These are phyloP conservation scores for Vigna nakashimae DNA, from an alignment of 306 rosid genomes.

Conservation along the genomic window DNA sequence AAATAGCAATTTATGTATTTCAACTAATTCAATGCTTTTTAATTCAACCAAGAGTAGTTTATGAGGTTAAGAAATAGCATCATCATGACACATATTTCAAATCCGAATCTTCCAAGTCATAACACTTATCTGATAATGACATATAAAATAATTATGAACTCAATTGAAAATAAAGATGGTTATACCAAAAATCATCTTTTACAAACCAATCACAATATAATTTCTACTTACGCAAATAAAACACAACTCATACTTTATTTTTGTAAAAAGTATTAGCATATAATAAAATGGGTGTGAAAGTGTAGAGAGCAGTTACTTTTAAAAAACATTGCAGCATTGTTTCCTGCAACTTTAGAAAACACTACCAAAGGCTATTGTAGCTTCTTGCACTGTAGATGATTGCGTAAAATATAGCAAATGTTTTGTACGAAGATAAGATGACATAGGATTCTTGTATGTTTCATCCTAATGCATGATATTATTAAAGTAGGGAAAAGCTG, in stretches of 20 bases:
- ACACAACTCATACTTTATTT: not conserved
- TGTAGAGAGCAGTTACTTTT: not conserved
- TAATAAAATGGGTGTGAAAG: not conserved
- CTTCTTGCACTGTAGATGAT: not conserved
- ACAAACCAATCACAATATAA: not conserved
- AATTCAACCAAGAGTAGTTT: not conserved
- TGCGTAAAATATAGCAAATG: not conserved
- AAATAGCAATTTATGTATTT: not conserved
- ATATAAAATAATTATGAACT: not conserved
- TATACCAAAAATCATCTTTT: not conserved
- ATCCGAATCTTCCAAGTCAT: not conserved
- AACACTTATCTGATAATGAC: not conserved
- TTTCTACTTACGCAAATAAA: not conserved
- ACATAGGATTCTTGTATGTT: conserved; percentile 17
- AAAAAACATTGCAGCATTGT: conserved; percentile 5
- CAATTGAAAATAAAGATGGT: not conserved
- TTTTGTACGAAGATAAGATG: not conserved
- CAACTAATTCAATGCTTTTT: not conserved
- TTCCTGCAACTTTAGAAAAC: conserved; percentile 1
- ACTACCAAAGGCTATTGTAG: not conserved
- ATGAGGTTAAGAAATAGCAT: not conserved
- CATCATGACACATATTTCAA: not conserved
- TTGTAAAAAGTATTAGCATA: not conserved
- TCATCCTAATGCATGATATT: conserved; percentile 22
- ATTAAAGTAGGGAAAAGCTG: conserved; percentile 37